A percentile compares a stretch with the other conserved stretches of the same genome.
Conservation (phyloP, 495 filamentous ascomycete species). For the Trichoderma erinaceum region DNA sequence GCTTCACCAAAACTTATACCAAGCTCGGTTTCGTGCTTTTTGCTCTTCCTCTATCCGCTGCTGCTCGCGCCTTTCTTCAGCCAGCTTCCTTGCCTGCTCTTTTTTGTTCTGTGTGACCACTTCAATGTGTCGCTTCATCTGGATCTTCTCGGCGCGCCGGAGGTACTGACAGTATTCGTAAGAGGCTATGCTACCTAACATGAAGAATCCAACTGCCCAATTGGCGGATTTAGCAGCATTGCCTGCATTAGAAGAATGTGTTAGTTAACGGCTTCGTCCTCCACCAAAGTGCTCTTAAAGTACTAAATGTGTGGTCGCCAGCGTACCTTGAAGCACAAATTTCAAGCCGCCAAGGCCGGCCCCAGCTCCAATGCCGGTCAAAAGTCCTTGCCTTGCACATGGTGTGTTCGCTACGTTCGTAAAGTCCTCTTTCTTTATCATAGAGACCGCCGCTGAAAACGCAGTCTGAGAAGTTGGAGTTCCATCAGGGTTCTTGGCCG, state of each 20-base stretch:
- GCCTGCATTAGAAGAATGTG: slow-evolving; percentile 40
- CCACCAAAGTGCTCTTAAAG: not conserved
- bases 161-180: slow-evolving; percentile 77
- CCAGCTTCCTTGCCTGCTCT: slow-evolving; percentile 51
- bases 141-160: slow-evolving; percentile 62
- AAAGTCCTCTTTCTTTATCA: slow-evolving; percentile 63
- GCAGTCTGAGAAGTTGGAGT: slow-evolving; percentile 38
- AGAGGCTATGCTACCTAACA: slow-evolving; percentile 52
- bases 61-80: slow-evolving; percentile 41
- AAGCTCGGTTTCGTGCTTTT: slow-evolving; percentile 25
- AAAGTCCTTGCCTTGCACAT: slow-evolving; percentile 73
- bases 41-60: slow-evolving; percentile 41
- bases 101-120: slow-evolving; percentile 68
- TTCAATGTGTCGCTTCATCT: slow-evolving; percentile 74
- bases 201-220: slow-evolving; percentile 77
- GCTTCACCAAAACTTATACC: slow-evolving; percentile 50
- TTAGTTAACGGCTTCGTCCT: slow-evolving; percentile 17
- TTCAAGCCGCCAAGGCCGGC: slow-evolving; percentile 66
- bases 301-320: not conserved
- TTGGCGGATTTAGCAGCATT: slow-evolving; percentile 46
- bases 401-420: slow-evolving; percentile 69
- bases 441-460: slow-evolving; percentile 58
- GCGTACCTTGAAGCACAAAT: slow-evolving; percentile 67
- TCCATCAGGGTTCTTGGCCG: slow-evolving; percentile 31
- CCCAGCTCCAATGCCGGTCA: slow-evolving; percentile 75